phyloP scores from a whole-genome alignment of 2,329 filamentous ascomycete genomes.

The Pseudofabraea citricarpa region DNA sequence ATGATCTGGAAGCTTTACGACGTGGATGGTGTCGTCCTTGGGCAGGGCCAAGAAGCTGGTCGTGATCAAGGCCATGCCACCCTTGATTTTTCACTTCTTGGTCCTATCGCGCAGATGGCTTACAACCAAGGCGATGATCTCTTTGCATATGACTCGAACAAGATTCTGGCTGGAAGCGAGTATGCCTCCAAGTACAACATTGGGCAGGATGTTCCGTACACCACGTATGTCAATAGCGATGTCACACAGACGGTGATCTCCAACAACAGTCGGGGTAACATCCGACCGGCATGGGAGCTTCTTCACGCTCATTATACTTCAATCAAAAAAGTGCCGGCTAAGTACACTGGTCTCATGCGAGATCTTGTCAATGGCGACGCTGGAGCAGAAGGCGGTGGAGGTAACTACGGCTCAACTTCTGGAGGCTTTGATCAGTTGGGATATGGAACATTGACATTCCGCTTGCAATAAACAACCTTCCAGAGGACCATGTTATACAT shows the following conservation, averaged over 20 bases:
- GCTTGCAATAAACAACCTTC: constrained; percentile 1
- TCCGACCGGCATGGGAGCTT: constrained; percentile 34
- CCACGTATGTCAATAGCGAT: constrained; percentile 32
- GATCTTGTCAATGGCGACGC: constrained; percentile 26
- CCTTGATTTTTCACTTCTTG: constrained; percentile 34
- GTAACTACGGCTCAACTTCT: constrained; percentile 35
- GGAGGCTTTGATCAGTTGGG: constrained; percentile 38
- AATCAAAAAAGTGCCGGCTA: constrained; percentile 30
- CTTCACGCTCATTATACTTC: constrained; percentile 34
- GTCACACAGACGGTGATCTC: constrained; percentile 32
- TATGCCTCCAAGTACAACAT: constrained; percentile 38
- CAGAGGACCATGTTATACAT: no score
- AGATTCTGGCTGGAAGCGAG: constrained; percentile 32
- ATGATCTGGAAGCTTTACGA: constrained; percentile 27
- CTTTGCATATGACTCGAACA: constrained; percentile 29
- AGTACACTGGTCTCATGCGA: constrained; percentile 33
- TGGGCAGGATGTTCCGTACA: constrained; percentile 37
- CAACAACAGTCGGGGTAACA: constrained; percentile 1
- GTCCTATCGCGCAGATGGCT: constrained; percentile 35
- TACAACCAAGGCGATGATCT: constrained; percentile 39
- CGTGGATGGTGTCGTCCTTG: constrained; percentile 27
- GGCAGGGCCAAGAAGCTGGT: constrained; percentile 37
- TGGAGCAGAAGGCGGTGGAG: constrained; percentile 39
- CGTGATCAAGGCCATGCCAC: constrained; percentile 40
- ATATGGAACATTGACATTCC: constrained; percentile 28